These are phyloP conservation scores for Elsinoe perseae DNA, from an alignment of 2,329 filamentous ascomycete genomes.

Conservation along the genomic window DNA sequence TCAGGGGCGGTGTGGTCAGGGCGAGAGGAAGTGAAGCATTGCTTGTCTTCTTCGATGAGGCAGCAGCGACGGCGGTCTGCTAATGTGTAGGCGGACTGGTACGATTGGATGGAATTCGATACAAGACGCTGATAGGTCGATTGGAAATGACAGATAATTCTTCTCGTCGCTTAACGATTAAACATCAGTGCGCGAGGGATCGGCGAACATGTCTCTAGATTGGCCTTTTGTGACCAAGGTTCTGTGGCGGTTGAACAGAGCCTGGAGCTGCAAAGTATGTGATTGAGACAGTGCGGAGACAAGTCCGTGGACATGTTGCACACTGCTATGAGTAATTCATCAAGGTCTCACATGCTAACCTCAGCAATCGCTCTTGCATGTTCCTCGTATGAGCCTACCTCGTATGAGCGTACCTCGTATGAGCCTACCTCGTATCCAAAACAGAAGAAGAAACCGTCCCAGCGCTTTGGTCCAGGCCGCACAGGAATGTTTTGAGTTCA, in stretches of 20 bases:
- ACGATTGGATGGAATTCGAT: not conserved
- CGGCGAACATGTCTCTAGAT: not conserved
- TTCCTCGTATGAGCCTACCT: no score
- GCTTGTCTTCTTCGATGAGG: constrained; percentile 23
- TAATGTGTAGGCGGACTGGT: not conserved
- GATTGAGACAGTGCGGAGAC: not conserved
- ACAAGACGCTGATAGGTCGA: no score
- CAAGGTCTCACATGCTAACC: not conserved
- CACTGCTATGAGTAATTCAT: no score
- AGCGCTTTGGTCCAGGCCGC: not conserved
- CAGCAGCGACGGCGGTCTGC: constrained; percentile 2
- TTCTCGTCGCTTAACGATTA: not conserved
- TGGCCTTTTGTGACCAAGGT: not conserved
- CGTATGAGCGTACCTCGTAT: no score
- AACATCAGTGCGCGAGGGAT: no score
- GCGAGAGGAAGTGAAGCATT: constrained; percentile 27
- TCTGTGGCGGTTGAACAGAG: not conserved
- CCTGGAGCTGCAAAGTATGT: not conserved
- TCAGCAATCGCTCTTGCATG: no score
- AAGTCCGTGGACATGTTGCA: not conserved
- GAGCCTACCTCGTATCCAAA: no score
- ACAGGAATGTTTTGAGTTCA: not conserved
- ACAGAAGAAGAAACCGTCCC: not conserved
- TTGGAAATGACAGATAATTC: not conserved
- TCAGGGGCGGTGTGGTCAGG: constrained; percentile 20